Evolutionary conservation across 768 basidiomycete genomes (phyloP), one percentile per base, ranked within the genome.

Genomic region (Clitopilus hobsonii): DNA sequence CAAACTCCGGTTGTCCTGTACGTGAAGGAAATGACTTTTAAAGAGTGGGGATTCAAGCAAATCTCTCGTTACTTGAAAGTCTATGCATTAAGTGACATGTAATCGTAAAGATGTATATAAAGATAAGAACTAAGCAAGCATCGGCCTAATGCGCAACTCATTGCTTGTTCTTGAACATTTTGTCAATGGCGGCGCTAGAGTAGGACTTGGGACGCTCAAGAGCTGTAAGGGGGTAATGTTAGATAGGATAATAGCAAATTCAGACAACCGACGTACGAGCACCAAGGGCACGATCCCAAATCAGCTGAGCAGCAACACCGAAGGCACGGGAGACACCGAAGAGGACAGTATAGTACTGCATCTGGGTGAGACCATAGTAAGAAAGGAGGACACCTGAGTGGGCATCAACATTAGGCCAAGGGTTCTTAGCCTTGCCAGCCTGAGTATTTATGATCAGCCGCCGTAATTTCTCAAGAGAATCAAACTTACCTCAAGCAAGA

Each of bases 291-390:
- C 92, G 90, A 65, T 94, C 92, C 93, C 93, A 94, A 61, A 94
- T 91, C 60, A 93, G 78, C 66, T 94, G 93, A 27, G 91, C 85
- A 53, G 89, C 83, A 54, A 93, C 91, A 74, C 91, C 91, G 61
- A 93, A 91, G 16, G 91, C 93, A 67, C 93, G 89, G n/a, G 92
- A 95, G 6, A 97, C 91, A 77, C 94, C 94, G 71, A 97, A 97
- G 57, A 97, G 79, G 54, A 98, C 96, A 61, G 95, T 98, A 77
- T 98, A 98, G 81, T 90, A 98, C 68, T 92, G 83, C 88, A 95
- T 94, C 72, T 95, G 85, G 59, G 80, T 83, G 54, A 96, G 75
- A 49, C 92, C 92, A 65, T 94, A 94, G 73, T 94, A 77, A 25
- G 88, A 88, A 20, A 95, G 74, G 47, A 95, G 83, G 52, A 84